Conservation (phyloP, 148 eudicot genomes). For the Mesembryanthemum crystallinum region DNA sequence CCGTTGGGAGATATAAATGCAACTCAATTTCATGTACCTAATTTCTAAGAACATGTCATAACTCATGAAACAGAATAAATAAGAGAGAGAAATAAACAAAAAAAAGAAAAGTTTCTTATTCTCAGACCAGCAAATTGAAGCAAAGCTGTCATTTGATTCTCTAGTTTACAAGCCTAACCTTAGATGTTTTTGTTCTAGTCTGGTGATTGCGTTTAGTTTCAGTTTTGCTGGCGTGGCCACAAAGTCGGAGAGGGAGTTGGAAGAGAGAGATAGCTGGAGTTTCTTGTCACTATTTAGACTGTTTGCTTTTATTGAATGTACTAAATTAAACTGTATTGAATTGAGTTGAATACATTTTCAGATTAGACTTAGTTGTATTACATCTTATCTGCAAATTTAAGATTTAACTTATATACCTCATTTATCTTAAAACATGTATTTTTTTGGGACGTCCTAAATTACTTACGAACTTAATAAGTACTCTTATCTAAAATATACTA, state of each 20-base stretch:
- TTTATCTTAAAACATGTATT: too few relatives aligned
- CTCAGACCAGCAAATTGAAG: neutral
- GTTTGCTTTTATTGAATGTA: too few relatives aligned
- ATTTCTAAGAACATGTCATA: neutral
- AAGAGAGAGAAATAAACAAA: neutral
- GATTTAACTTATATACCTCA: too few relatives aligned
- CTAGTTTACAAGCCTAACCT: neutral
- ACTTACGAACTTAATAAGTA: too few relatives aligned
- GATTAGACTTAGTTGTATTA: too few relatives aligned
- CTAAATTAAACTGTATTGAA: too few relatives aligned
- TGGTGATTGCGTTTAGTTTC: neutral
- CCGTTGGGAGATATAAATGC: neutral
- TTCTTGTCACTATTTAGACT: too few relatives aligned
- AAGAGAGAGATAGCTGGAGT: neutral
- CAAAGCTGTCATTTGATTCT: constrained; percentile 4
- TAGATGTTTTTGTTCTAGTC: too few relatives aligned
- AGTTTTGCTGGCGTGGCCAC: neutral
- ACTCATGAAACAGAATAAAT: neutral
- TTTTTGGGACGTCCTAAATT: too few relatives aligned
- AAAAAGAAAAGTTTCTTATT: neutral
- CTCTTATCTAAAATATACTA: too few relatives aligned
- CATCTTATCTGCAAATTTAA: too few relatives aligned
- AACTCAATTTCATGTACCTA: neutral
- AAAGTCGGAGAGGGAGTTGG: neutral
- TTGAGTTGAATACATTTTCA: too few relatives aligned